Evolutionary conservation across 306 rosid species (phyloP).

Genomic region (Pachyrhizus erosus): DNA sequence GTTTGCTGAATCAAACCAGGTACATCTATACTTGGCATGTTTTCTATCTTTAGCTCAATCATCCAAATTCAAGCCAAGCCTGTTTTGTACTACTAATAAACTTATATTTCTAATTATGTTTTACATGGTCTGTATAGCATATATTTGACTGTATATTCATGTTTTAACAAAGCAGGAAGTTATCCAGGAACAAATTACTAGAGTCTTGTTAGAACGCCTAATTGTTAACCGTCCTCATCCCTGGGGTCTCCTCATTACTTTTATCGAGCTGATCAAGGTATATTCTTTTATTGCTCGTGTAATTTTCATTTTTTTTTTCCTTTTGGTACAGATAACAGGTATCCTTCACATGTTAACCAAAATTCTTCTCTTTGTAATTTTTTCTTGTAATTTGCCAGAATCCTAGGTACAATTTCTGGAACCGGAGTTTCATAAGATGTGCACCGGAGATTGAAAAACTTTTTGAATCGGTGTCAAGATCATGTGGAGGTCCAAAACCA

Average conservation of each 20-base stretch:
- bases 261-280: conserved; percentile 95
- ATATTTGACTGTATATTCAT: not conserved
- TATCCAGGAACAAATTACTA: conserved; percentile 96
- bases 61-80: not conserved
- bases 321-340: not conserved
- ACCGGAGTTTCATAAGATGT: conserved; percentile 87
- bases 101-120: not conserved
- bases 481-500: conserved; percentile 95
- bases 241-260: conserved; percentile 98
- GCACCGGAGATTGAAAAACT: conserved; percentile 97
- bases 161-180: conserved; percentile 69
- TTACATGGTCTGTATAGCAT: not conserved
- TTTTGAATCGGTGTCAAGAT: conserved; percentile 95
- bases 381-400: conserved; percentile 59
- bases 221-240: conserved; percentile 99
- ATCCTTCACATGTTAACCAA: not conserved
- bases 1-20: conserved; percentile 95
- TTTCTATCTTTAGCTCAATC: not conserved
- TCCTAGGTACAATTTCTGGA: conserved; percentile 94
- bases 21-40: conserved; percentile 13
- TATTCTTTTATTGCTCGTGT: not conserved
- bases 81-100: not conserved
- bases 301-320: not conserved
- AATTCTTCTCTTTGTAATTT: not conserved
- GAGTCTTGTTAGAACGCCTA: conserved; percentile 93